Base-by-base conservation (phyloP, 2,329 filamentous ascomycete genomes). In the Aureobasidium subglaciale region DNA sequence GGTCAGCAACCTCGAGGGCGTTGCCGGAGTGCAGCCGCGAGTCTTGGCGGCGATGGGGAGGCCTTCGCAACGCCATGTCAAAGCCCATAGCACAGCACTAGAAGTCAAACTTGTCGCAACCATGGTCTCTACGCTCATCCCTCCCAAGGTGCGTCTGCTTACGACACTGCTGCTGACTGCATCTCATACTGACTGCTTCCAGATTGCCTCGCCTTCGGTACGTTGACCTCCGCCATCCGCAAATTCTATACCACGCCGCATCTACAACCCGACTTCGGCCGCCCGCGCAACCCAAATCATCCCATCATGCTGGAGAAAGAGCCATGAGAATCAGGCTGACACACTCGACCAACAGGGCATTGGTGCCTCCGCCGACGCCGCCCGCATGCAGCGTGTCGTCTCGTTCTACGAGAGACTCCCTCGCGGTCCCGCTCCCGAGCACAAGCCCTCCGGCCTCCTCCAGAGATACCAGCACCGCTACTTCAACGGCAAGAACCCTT, bases 341-440 rank as follows among this genome's bases (percentile, higher is more conserved):
- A 48, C 5, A 27, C 45, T 38, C 38, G 55, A 60, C 64, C 68
- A 63, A 69, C 61, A 97, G 93, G 91, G 88, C 67, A 90, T 99
- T 71, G 92, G 93, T 70, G 87, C 88, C 71, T 90, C 91, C 66
- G 89, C 91, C 71, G 92, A 97, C 84, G 93, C 93, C 71, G 83
- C 90, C 70, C 90, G 92, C 73, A 97, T 99, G 93, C 88, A 95
- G 75, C 88, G 91, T 69, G 90, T 99, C 67, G 92, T 97, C 75
- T 89, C 83, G 79, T 97, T 99, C 83, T 99, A 99, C 83, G 90
- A 95, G 80, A 95, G 92, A 77, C 90, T 99, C 59, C 93, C 95
- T 71, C 90, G 91, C 70, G 95, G 93, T 67, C 75, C 88, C 65
- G 91, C 91, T 68, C 91, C 93, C 68, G 85, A 90, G 74, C 74